A percentile compares a stretch with the other conserved stretches of the same genome.
These are phyloP conservation scores for Bipolaris zeicola DNA, from an alignment of 2,329 filamentous ascomycete genomes.

Conservation along the genomic window DNA sequence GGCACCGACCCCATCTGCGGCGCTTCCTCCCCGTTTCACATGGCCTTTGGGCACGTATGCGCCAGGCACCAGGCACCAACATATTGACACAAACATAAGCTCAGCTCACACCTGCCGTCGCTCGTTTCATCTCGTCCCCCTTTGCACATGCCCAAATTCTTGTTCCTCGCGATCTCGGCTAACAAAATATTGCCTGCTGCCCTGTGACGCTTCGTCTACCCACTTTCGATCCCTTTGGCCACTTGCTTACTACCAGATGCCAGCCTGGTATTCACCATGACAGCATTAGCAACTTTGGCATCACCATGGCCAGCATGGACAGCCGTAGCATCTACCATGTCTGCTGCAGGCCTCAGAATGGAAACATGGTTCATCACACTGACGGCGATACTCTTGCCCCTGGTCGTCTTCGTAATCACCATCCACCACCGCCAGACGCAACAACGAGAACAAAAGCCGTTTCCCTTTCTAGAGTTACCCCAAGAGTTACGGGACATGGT, in stretches of 20 bases:
- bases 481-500: slow-evolving; percentile 43
- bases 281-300: not conserved
- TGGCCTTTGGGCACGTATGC: not conserved
- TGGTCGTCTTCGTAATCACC: slow-evolving; percentile 16
- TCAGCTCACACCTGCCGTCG: not conserved
- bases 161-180: not conserved
- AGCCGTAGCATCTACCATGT: not conserved
- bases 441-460: slow-evolving; percentile 24
- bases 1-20: too few species aligned
- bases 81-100: not conserved
- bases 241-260: too few species aligned
- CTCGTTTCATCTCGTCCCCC: not conserved
- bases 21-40: not conserved
- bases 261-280: not conserved
- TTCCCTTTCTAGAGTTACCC: slow-evolving; percentile 39
- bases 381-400: slow-evolving; percentile 18
- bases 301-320: not conserved
- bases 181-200: not conserved
- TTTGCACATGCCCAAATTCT: not conserved
- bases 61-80: not conserved
- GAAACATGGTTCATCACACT: slow-evolving; percentile 9
- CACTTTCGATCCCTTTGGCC: not conserved
- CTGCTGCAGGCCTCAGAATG: not conserved
- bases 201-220: not conserved
- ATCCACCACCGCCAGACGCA: slow-evolving; percentile 29